phyloP scores from a whole-genome alignment of 768 basidiomycete species.

The Punctularia strigosozonata region DNA sequence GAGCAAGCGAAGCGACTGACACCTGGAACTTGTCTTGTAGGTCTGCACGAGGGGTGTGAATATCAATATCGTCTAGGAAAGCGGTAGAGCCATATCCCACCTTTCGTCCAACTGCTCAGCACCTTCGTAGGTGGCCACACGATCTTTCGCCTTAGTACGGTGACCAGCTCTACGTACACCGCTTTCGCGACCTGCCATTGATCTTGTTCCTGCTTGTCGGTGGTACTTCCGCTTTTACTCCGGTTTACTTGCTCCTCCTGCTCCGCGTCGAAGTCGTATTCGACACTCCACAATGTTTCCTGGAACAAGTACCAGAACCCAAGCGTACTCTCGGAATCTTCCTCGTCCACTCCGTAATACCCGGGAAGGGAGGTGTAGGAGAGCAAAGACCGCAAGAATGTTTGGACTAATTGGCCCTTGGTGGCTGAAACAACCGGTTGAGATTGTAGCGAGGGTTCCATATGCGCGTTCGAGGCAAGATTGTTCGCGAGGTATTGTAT shows the following conservation, averaged over 20 bases:
- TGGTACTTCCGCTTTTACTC: constrained; percentile 20
- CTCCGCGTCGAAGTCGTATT: constrained; percentile 18
- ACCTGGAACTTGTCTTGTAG: constrained; percentile 71
- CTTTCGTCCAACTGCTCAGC: constrained; percentile 52
- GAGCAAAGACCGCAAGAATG: constrained; percentile 59
- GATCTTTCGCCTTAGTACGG: constrained; percentile 59
- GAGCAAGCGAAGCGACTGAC: constrained; percentile 27
- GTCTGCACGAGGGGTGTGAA: constrained; percentile 30
- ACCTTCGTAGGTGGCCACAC: constrained; percentile 47
- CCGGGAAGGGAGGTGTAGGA: constrained; percentile 66
- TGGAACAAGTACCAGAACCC: constrained; percentile 89
- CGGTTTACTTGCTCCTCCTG: constrained; percentile 14
- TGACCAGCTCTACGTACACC: constrained; percentile 72
- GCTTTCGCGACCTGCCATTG: constrained; percentile 50
- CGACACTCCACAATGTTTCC: constrained; percentile 66
- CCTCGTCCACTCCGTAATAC: constrained; percentile 73
- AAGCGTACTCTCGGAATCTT: constrained; percentile 78
- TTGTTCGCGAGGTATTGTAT: constrained; percentile 42
- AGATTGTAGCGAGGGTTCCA: constrained; percentile 5
- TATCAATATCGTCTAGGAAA: not conserved
- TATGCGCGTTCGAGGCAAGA: constrained; percentile 30
- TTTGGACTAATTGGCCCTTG: constrained; percentile 47
- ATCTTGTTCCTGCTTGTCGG: constrained; percentile 19
- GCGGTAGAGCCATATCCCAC: constrained; percentile 24
- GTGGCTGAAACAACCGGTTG: constrained; percentile 21